These are phyloP conservation scores for Globisporangium uncinulatum DNA, from an alignment of 352 stramenopile species.

Conservation along the genomic window DNA sequence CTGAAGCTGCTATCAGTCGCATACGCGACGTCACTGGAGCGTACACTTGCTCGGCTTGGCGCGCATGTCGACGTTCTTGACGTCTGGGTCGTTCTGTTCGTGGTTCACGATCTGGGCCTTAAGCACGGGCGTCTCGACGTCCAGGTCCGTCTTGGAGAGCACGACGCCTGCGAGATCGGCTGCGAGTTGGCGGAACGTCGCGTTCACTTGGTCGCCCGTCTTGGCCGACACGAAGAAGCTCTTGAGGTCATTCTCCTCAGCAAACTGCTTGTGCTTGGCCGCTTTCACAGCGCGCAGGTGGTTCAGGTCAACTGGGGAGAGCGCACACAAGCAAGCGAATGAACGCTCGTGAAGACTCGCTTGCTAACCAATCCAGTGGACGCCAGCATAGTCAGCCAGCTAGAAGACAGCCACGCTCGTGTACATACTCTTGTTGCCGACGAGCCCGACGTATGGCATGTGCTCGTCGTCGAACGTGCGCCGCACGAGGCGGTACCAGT, in stretches of 20 bases:
- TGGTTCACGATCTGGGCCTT: constrained; percentile 93
- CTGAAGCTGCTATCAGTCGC: too few species aligned
- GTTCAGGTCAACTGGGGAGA: constrained; percentile 75
- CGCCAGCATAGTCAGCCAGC: background rate
- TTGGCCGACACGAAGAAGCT: constrained; percentile 93
- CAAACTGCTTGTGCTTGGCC: constrained; percentile 90
- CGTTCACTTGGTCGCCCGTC: constrained; percentile 89
- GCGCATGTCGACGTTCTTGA: constrained; percentile 76
- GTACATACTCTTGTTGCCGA: constrained; percentile 89
- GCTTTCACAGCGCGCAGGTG: constrained; percentile 87
- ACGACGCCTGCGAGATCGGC: constrained; percentile 78
- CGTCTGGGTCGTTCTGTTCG: constrained; percentile 84
- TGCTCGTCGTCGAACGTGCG: constrained; percentile 78
- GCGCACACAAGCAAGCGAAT: constrained; percentile 7
- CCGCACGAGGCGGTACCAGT: constrained; percentile 91
- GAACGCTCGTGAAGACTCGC: background rate
- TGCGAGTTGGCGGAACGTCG: constrained; percentile 81
- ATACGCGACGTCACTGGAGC: constrained; percentile 30
- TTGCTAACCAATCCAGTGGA: background rate
- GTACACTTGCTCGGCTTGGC: constrained; percentile 39
- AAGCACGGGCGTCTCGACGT: constrained; percentile 79
- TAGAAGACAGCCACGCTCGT: background rate
- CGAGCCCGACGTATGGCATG: constrained; percentile 88
- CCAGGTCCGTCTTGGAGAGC: constrained; percentile 81
- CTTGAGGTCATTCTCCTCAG: constrained; percentile 90